A percentile compares a stretch with the other conserved stretches of the same genome.
These are phyloP conservation scores for Raffaelea albimanens DNA, from an alignment of 2,329 filamentous ascomycete species.

Conservation along the genomic window DNA sequence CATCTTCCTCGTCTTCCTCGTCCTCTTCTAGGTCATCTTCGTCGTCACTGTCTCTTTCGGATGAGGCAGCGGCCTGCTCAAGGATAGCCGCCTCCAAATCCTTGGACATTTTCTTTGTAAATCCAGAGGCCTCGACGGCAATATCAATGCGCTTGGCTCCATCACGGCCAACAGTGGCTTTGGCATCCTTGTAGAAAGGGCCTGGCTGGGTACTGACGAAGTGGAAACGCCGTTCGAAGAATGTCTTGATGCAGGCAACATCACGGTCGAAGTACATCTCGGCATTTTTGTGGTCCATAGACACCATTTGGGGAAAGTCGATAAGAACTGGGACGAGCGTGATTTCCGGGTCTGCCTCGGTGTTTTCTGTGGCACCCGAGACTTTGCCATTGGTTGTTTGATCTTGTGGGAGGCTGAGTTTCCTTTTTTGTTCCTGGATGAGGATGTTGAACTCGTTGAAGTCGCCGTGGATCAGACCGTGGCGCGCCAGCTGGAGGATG, in stretches of 20 bases:
- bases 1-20: constrained; percentile 15
- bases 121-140: constrained; percentile 83
- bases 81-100: constrained; percentile 87
- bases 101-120: constrained; percentile 94
- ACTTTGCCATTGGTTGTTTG: constrained; percentile 7
- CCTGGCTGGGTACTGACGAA: constrained; percentile 76
- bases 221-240: constrained; percentile 81
- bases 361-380: constrained; percentile 13
- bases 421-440: constrained; percentile 75
- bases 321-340: constrained; percentile 72
- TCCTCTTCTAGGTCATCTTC: constrained; percentile 21
- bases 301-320: constrained; percentile 98
- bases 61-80: constrained; percentile 51
- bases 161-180: constrained; percentile 59
- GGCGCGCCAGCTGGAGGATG: constrained; percentile 71
- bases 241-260: constrained; percentile 89
- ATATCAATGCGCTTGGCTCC: constrained; percentile 68
- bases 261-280: constrained; percentile 97
- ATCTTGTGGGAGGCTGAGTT: constrained; percentile 18
- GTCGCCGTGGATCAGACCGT: constrained; percentile 92
- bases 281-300: constrained; percentile 85
- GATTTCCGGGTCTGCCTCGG: not conserved
- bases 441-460: constrained; percentile 99
- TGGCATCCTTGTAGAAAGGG: constrained; percentile 76
- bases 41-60: constrained; percentile 18